Evolutionary conservation across 2,329 filamentous ascomycete genomes (phyloP), one percentile per base, ranked within the genome.

Genomic region (Colletotrichum aenigma): DNA sequence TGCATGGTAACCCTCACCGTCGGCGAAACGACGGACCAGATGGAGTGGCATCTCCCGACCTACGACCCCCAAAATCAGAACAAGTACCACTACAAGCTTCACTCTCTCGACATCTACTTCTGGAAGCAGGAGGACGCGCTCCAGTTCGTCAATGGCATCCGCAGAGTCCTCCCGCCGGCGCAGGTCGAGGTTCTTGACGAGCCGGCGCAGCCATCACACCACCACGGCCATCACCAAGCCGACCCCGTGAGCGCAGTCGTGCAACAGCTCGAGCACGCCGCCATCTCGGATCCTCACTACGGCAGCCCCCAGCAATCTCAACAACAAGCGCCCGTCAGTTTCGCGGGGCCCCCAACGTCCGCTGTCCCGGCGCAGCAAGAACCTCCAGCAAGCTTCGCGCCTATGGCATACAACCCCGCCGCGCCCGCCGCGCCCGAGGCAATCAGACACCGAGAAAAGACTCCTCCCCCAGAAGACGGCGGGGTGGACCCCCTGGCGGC

Each of bases 381-480:
- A 48, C 56, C 82, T 74, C 83, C 87, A n/a, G 80, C 86, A 38
- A 88, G 80, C 79, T 93, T 92, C 78, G 87, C 85, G 9, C 93
- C 93, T 1, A 92, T 95, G 86, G 91, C 93, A 4, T 96, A 96
- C 81, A 96, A 96, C 81, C 94, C 94, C 4, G 94, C 94, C 1
- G 94, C 94, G 2, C 94, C 94, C 6, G 89, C 94, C 1, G 93
- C 94, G 0, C 94, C 94, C 1, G 94, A 96, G 82, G 88, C 90
- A 26, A 92, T 96, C 67, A 87, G 89, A 24, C 91, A 94, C 82
- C 90, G 94, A 64, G 94, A 96, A 83, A 96, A 96, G 88, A 96
- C 94, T 1, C 94, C 94, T 3, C 94, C 94, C 6, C 93, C 93
- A 5, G 90, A 93, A 38, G 94, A 96, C 79, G 91, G 88, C 52